Evolutionary conservation across 345 rosid species (phyloP).

Genomic region (Capsella bursapastoris): DNA sequence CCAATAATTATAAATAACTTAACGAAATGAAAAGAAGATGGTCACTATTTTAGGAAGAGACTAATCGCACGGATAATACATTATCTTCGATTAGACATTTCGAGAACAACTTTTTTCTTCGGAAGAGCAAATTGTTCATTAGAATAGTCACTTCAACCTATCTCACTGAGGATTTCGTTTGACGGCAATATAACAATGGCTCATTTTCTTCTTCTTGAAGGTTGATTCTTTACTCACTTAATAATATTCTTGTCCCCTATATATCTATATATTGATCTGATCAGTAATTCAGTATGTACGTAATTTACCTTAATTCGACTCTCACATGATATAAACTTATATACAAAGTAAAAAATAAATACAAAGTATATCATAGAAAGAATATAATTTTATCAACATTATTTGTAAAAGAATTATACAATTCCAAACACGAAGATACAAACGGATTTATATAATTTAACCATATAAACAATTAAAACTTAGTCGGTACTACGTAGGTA

Average conservation of each 20-base stretch:
- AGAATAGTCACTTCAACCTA: conserved; percentile 21
- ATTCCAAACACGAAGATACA: background rate
- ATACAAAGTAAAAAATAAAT: background rate
- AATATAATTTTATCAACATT: background rate
- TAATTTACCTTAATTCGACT: background rate
- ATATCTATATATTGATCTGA: too few species aligned
- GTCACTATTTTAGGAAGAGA: conserved; percentile 35
- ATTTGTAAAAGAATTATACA: too few species aligned
- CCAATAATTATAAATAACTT: conserved; percentile 30
- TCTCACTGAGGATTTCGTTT: background rate
- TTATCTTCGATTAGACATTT: conserved; percentile 36
- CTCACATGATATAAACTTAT: background rate
- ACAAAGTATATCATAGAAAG: background rate
- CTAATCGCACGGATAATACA: conserved; percentile 37
- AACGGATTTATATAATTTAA: background rate
- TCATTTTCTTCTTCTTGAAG: background rate
- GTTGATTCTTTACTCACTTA: background rate
- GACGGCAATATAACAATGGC: background rate
- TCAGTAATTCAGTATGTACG: background rate
- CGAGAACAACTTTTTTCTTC: conserved; percentile 10
- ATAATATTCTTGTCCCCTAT: conserved; percentile 28
- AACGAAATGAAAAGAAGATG: conserved; percentile 22
- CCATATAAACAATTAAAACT: background rate
- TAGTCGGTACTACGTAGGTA: conserved; percentile 5
- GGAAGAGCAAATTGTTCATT: conserved; percentile 13